Percentiles rank a stretch among this genome's conserved stretches.
These are phyloP conservation scores for Flaveria brownii DNA, from an alignment of 129 eudicot genomes.

Conservation along the genomic window DNA sequence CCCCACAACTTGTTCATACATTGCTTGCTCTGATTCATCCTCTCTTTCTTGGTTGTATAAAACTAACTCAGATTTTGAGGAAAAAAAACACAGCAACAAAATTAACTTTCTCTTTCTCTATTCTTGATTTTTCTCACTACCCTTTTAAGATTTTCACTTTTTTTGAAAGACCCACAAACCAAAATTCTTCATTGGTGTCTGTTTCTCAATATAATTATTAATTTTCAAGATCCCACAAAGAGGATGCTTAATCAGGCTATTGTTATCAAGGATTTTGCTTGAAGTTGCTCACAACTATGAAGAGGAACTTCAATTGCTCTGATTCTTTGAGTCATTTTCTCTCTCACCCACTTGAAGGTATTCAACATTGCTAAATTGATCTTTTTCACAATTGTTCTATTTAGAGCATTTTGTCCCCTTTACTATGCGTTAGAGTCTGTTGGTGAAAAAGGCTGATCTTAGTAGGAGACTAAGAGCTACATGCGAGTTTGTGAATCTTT, in stretches of 20 bases:
- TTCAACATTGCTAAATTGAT: conserved; percentile 18
- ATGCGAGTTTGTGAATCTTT: no score
- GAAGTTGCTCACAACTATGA: conserved; percentile 26
- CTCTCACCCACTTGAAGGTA: conserved; percentile 45
- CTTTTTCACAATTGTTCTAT: neutral
- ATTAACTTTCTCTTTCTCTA: conserved; percentile 20
- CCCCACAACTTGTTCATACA: conserved; percentile 45
- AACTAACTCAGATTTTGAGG: conserved; percentile 34
- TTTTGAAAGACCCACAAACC: neutral
- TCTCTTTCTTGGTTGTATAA: conserved; percentile 35
- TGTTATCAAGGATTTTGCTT: conserved; percentile 20
- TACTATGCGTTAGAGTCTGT: no score
- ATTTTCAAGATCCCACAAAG: neutral
- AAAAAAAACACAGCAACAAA: conserved; percentile 22
- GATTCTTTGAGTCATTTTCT: conserved; percentile 39
- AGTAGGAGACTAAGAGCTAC: no score
- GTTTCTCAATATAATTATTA: neutral
- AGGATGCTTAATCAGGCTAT: conserved; percentile 29
- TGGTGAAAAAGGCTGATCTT: no score
- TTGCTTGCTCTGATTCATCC: conserved; percentile 30
- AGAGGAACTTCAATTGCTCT: conserved; percentile 44
- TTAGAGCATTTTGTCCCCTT: neutral
- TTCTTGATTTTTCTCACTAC: conserved; percentile 1
- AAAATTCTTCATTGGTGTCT: conserved; percentile 35
- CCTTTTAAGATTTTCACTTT: neutral